Percentiles rank a stretch among this genome's conserved stretches.
These are phyloP conservation scores for Erysimum cheiranthoides DNA, from an alignment of 345 rosid genomes.

Conservation along the genomic window DNA sequence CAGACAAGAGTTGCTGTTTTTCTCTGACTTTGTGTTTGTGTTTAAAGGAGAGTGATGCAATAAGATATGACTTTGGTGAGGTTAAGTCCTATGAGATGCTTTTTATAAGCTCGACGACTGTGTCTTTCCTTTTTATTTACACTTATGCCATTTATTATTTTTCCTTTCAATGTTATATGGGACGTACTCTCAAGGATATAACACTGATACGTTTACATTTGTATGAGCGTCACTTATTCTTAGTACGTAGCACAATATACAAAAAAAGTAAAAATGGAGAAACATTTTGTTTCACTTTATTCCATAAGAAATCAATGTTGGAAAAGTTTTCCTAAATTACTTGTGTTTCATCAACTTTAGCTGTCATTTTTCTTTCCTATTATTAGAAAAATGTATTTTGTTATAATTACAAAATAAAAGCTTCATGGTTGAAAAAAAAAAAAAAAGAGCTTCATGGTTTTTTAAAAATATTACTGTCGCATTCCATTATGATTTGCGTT, in stretches of 20 bases:
- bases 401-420: not conserved
- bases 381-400: not conserved
- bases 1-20: slow-evolving; percentile 41
- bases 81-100: slow-evolving; percentile 40
- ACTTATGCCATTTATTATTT: slow-evolving; percentile 9
- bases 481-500: not conserved
- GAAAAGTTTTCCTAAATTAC: no score
- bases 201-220: not conserved
- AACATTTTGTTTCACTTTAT: slow-evolving; percentile 4
- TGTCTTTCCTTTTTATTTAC: slow-evolving; percentile 32
- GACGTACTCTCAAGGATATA: not conserved
- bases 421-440: not conserved
- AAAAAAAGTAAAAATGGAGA: not conserved
- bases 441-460: not conserved
- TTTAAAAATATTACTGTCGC: not conserved
- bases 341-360: no score
- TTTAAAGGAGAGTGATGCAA: slow-evolving; percentile 33
- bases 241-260: not conserved
- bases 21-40: slow-evolving; percentile 20
- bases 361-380: no score
- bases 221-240: not conserved
- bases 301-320: not conserved
- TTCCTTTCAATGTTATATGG: not conserved
- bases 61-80: slow-evolving; percentile 38
- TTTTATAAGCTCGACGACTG: slow-evolving; percentile 39